Conservation (phyloP, 371 early-diverging fungal species). For the Mucor velutinosus region DNA sequence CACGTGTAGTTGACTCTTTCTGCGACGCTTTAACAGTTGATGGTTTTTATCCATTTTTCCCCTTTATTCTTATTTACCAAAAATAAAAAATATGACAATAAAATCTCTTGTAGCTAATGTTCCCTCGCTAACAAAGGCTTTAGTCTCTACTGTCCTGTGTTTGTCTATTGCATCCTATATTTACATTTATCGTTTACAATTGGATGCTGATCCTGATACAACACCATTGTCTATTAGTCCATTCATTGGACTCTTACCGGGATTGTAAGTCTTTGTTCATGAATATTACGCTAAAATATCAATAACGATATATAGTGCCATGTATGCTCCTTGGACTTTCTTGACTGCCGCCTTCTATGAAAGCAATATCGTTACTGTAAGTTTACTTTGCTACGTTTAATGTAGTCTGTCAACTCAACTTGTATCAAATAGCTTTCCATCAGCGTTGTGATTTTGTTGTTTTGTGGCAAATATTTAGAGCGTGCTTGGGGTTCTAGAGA, state of each 20-base stretch:
- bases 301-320: conserved; percentile 18
- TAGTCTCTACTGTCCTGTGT: conserved; percentile 32
- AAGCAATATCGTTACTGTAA: conserved; percentile 41
- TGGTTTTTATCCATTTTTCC: neutral
- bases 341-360: conserved; percentile 48
- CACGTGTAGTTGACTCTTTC: neutral
- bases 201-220: conserved; percentile 26
- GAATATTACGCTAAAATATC: no score
- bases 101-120: conserved; percentile 34
- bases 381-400: neutral
- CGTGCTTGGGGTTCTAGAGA: conserved; percentile 76
- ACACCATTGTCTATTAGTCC: conserved; percentile 28
- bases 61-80: neutral
- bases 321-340: conserved; percentile 52
- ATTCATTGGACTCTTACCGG: conserved; percentile 50
- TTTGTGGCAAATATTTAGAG: conserved; percentile 78
- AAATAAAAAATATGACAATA: neutral
- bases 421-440: conserved; percentile 41
- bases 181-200: conserved; percentile 32
- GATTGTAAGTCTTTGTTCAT: conserved; percentile 33
- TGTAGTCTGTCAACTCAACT: neutral
- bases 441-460: conserved; percentile 49
- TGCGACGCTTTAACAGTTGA: neutral
- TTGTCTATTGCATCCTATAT: conserved; percentile 31
- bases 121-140: conserved; percentile 44